These are phyloP conservation scores for Penicillium cinerascens DNA, from an alignment of 495 filamentous ascomycete genomes.

Conservation along the genomic window DNA sequence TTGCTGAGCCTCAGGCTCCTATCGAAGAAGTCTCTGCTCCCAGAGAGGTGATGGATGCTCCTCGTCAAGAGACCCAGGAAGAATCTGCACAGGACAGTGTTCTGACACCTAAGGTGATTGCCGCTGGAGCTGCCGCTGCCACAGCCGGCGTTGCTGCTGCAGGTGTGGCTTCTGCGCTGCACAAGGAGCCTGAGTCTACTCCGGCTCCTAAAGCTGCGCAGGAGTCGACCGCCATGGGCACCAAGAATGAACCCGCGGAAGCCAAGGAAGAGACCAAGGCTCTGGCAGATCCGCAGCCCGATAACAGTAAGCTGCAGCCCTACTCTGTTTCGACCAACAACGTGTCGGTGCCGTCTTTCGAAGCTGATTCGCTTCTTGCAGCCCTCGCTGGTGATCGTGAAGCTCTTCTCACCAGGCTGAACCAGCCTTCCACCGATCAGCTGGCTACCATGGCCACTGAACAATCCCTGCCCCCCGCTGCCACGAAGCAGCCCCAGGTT, in stretches of 20 bases:
- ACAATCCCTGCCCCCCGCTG: constrained; percentile 13
- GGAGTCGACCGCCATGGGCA: background rate
- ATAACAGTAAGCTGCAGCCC: constrained; percentile 28
- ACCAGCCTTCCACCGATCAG: constrained; percentile 33
- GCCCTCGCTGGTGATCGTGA: constrained; percentile 39
- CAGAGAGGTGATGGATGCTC: background rate
- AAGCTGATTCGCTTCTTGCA: constrained; percentile 39
- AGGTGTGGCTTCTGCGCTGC: constrained; percentile 18
- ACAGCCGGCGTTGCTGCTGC: constrained; percentile 21
- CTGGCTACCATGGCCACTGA: constrained; percentile 13
- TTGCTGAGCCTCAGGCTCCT: background rate
- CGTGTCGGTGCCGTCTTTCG: constrained; percentile 23
- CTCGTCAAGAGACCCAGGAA: constrained; percentile 1
- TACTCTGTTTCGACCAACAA: constrained; percentile 9
- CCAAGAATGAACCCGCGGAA: constrained; percentile 6
- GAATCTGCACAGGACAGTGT: constrained; percentile 18
- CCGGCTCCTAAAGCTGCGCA: constrained; percentile 8
- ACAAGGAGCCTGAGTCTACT: constrained; percentile 15
- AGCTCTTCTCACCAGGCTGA: constrained; percentile 34
- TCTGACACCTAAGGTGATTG: constrained; percentile 24
- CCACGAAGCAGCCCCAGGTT: constrained; percentile 12
- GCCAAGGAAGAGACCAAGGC: constrained; percentile 17
- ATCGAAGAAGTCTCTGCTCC: constrained; percentile 7
- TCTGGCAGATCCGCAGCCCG: constrained; percentile 15
- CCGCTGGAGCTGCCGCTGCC: constrained; percentile 26